phyloP scores from a whole-genome alignment of 2,329 filamentous ascomycete species.

The Drechslerella stenobrocha region DNA sequence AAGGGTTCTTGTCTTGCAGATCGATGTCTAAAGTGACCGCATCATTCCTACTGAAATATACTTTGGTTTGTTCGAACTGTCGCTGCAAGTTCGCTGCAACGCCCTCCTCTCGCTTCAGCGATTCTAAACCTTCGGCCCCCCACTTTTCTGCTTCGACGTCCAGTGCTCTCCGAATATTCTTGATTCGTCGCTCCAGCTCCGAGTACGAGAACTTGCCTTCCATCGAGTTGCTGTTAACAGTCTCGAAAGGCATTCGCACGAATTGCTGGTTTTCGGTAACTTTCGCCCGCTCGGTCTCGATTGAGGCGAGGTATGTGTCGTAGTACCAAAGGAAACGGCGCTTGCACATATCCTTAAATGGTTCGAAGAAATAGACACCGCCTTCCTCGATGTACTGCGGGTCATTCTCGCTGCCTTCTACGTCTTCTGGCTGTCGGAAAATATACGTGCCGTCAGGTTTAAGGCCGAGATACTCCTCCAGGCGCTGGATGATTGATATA shows the following conservation, averaged over 20 bases:
- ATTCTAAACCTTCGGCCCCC: constrained; percentile 68
- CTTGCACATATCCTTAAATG: constrained; percentile 88
- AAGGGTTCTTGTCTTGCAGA: constrained; percentile 79
- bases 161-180: constrained; percentile 69
- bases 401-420: constrained; percentile 57
- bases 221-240: constrained; percentile 70
- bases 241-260: constrained; percentile 85
- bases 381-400: constrained; percentile 35
- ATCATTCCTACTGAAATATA: constrained; percentile 71
- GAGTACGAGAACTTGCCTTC: constrained; percentile 81
- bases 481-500: constrained; percentile 78
- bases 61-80: constrained; percentile 79
- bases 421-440: constrained; percentile 53
- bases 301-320: constrained; percentile 75
- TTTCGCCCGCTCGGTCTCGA: constrained; percentile 67
- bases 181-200: constrained; percentile 70
- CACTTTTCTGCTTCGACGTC: constrained; percentile 72
- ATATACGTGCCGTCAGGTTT: constrained; percentile 59
- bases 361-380: constrained; percentile 64
- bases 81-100: constrained; percentile 80
- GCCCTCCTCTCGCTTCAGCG: constrained; percentile 68
- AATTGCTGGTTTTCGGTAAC: constrained; percentile 69
- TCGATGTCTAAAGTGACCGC: constrained; percentile 73
- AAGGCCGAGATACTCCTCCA: constrained; percentile 78
- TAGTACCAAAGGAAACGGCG: constrained; percentile 95